Evolutionary conservation across 495 filamentous ascomycete genomes (phyloP).

Genomic region (Aspergillus asperescens): DNA sequence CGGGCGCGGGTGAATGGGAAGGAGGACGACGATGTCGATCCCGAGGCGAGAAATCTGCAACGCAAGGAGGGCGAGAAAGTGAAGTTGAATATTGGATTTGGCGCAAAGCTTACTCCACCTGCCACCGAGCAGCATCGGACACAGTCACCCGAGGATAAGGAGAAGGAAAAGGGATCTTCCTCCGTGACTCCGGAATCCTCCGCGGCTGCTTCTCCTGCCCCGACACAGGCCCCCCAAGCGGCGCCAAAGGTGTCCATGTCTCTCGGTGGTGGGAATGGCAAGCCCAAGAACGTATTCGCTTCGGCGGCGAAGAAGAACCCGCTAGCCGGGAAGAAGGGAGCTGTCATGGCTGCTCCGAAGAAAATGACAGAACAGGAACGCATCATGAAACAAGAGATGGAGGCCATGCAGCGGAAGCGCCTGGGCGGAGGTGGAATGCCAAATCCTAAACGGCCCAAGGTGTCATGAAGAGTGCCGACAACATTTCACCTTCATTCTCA

Average conservation of each 20-base stretch:
- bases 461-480: conserved; percentile 18
- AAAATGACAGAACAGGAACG: conserved; percentile 82
- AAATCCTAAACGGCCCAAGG: conserved; percentile 34
- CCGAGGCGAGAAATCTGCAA: conserved; percentile 49
- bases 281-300: conserved; percentile 80
- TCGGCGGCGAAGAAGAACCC: conserved; percentile 58
- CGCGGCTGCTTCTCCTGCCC: conserved; percentile 21
- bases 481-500: not conserved
- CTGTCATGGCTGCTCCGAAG: conserved; percentile 59
- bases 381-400: conserved; percentile 80
- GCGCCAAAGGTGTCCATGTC: conserved; percentile 53
- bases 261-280: conserved; percentile 45
- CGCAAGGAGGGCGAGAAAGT: conserved; percentile 79
- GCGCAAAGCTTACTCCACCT: conserved; percentile 31
- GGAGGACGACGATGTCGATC: conserved; percentile 41
- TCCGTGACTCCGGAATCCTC: conserved; percentile 16
- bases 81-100: conserved; percentile 63
- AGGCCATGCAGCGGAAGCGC: conserved; percentile 65
- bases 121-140: conserved; percentile 26
- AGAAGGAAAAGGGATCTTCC: conserved; percentile 2
- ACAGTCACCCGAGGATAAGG: conserved; percentile 11
- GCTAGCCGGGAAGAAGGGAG: conserved; percentile 56
- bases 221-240: conserved; percentile 21
- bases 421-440: conserved; percentile 29
- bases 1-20: conserved; percentile 51